Evolutionary conservation across 2,329 filamentous ascomycete genomes (phyloP), one percentile per base, ranked within the genome.

Genomic region (Hypoxylon sp.): DNA sequence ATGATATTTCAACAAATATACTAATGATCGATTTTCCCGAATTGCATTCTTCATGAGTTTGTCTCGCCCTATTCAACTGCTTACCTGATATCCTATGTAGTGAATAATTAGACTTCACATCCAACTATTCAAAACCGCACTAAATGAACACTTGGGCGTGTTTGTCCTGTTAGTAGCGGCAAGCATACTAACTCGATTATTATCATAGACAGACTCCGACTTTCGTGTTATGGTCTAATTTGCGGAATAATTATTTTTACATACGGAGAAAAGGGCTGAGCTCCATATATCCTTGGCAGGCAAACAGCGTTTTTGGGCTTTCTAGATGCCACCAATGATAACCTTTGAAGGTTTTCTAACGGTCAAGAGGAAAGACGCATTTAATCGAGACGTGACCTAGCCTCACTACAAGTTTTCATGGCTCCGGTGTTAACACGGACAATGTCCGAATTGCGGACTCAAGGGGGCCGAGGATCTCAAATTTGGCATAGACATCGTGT

Each of bases 401-500:
- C n/a, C n/a, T 41, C 5, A 5, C n/a, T 41, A n/a, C 5, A 36
- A 6, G 28, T 6, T 51, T 51, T 36, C 17, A 23, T 51, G 28
- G 25, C 48, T 34, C 14, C 21, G 6, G 14, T 32, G 2, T 32
- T 19, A 6, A 19, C 21, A 11, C 2, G 4, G 3, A 36, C 1
- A 14, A 11, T 30, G 41, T 36, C 28, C 43, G n/a, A n/a, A 25
- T 11, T 21, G 13, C 45, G 60, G 60, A 53, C 38, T 41, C 13
- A 55, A n/a, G n/a, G 5, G 14, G 4, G 11, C 57, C 57, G 63
- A 52, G 19, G 23, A 56, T 38, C 34, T 63, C 34, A 14, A 57
- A 61, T 32, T 19, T 21, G 52, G 51, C 48, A 57, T 61, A 23
- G 11, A 48, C 4, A 21, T 65, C 63, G n/a, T 17, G 19, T 43